These are phyloP conservation scores for Helicostylum pulchrum DNA, from an alignment of 192 early-diverging fungal species.

Conservation along the genomic window DNA sequence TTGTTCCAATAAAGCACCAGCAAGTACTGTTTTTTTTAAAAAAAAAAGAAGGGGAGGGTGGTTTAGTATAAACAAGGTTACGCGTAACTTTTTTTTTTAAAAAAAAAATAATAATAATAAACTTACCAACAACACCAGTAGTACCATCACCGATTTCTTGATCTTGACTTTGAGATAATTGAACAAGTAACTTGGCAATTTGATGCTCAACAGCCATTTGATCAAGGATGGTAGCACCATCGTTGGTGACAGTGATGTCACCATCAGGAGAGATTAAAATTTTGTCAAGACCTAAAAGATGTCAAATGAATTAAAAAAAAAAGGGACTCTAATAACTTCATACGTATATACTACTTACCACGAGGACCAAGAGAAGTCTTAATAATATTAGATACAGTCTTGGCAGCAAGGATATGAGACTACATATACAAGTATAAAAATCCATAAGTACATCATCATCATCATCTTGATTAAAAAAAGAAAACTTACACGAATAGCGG, in stretches of 20 bases:
- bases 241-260: conserved; percentile 99
- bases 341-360: conserved; percentile 47
- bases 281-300: conserved; percentile 87
- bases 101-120: background rate
- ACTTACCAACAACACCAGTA: conserved; percentile 94
- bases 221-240: conserved; percentile 96
- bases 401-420: conserved; percentile 97
- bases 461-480: background rate
- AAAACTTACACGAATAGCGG: conserved; percentile 86
- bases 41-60: too few species aligned
- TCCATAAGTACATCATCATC: background rate
- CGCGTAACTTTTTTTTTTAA: background rate
- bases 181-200: conserved; percentile 96
- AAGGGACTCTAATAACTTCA: background rate
- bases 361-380: conserved; percentile 98
- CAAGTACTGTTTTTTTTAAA: conserved; percentile 67
- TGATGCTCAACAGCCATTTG: conserved; percentile 99
- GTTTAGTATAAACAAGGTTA: too few species aligned
- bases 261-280: conserved; percentile 99
- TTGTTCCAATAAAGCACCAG: conserved; percentile 96
- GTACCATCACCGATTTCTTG: conserved; percentile 99
- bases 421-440: conserved; percentile 33
- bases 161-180: conserved; percentile 97
- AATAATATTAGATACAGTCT: conserved; percentile 94
- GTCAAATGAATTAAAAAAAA: background rate